phyloP scores from a whole-genome alignment of 108 stramenopile species.

The Epithemia pelagica region DNA sequence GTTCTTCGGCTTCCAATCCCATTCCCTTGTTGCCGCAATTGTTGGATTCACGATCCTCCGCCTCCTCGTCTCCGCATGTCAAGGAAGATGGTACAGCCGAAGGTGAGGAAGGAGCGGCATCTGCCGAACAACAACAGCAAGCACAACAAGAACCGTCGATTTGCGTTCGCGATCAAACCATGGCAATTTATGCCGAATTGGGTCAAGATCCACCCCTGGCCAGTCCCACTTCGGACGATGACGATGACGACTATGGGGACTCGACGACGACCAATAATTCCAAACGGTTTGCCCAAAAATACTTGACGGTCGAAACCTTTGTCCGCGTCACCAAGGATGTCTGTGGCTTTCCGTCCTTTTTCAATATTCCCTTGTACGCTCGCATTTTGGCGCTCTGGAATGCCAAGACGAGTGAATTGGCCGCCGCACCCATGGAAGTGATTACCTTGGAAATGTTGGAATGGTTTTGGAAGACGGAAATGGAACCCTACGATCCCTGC shows the following conservation, averaged over 20 bases:
- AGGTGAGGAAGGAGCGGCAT: not conserved
- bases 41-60: not conserved
- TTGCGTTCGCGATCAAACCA: constrained; percentile 25
- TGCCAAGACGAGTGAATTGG: not conserved
- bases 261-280: constrained; percentile 3
- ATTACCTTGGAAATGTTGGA: constrained; percentile 60
- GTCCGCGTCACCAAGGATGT: constrained; percentile 89
- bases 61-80: not conserved
- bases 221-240: constrained; percentile 3
- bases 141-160: not conserved
- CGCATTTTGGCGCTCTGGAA: constrained; percentile 71
- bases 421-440: constrained; percentile 8
- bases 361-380: constrained; percentile 81
- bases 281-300: constrained; percentile 7
- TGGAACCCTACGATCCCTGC: constrained; percentile 85
- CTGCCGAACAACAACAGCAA: not conserved
- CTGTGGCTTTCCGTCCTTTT: constrained; percentile 89
- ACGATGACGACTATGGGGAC: constrained; percentile 8
- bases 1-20: not conserved
- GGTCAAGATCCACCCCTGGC: constrained; percentile 15
- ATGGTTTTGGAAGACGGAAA: constrained; percentile 83
- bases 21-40: not conserved
- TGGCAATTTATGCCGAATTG: constrained; percentile 16
- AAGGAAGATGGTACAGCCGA: not conserved
- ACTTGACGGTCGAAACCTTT: constrained; percentile 64